A percentile compares a stretch with the other conserved stretches of the same genome.
Conservation (phyloP, 805 yeast genomes). For the Wickerhamomyces strasburgensis region DNA sequence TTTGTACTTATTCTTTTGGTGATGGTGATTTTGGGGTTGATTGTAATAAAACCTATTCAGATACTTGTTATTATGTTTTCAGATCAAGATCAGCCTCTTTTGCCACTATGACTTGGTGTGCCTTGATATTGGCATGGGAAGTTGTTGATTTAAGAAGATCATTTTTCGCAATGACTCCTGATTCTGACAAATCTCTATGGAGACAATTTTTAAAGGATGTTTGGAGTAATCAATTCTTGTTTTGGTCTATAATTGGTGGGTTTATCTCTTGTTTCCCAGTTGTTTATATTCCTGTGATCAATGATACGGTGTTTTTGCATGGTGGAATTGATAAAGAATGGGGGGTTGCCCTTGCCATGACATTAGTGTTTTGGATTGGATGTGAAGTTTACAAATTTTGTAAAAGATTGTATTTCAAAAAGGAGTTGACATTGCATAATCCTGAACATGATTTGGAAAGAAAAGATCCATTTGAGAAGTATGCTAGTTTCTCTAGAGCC, state of each 20-base stretch:
- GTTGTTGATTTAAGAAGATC: constrained; percentile 70
- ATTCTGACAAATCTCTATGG: constrained; percentile 48
- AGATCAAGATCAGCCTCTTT: constrained; percentile 74
- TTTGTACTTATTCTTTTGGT: constrained; percentile 64
- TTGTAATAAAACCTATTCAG: constrained; percentile 51
- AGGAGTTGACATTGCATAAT: constrained; percentile 38
- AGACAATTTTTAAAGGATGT: constrained; percentile 59
- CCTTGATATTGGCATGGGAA: constrained; percentile 79
- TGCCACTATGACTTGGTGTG: constrained; percentile 83
- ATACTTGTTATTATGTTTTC: constrained; percentile 57
- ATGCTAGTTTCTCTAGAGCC: constrained; percentile 52
- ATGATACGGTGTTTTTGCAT: constrained; percentile 70
- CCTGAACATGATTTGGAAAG: constrained; percentile 64
- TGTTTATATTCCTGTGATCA: constrained; percentile 84
- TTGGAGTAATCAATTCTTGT: constrained; percentile 70
- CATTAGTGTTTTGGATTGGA: constrained; percentile 51
- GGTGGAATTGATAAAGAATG: constrained; percentile 70
- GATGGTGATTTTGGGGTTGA: constrained; percentile 57
- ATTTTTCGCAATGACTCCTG: constrained; percentile 65
- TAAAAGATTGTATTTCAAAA: constrained; percentile 50
- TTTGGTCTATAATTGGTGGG: constrained; percentile 76
- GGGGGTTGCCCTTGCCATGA: constrained; percentile 65
- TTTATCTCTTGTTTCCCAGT: constrained; percentile 72
- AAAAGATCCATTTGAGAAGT: constrained; percentile 57
- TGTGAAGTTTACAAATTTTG: constrained; percentile 63